These are phyloP conservation scores for Lablab purpureus DNA, from an alignment of 306 rosid species.

Conservation along the genomic window DNA sequence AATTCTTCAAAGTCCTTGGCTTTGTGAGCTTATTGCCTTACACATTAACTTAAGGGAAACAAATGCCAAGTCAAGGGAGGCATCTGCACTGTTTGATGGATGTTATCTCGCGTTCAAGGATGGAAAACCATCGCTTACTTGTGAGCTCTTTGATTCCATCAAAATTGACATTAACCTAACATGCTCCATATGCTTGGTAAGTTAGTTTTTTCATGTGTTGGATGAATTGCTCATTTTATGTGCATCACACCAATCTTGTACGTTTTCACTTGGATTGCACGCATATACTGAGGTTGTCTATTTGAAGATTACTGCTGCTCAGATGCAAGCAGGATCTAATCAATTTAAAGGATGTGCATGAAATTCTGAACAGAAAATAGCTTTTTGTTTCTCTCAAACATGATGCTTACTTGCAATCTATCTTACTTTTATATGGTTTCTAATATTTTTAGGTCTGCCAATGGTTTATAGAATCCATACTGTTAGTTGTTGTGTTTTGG, in stretches of 20 bases:
- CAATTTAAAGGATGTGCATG: not conserved
- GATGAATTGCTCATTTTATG: not conserved
- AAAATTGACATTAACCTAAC: constrained; percentile 81
- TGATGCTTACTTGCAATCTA: not conserved
- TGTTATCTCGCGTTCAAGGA: constrained; percentile 67
- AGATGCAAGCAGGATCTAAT: not conserved
- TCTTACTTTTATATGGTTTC: not conserved
- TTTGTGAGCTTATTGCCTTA: constrained; percentile 88
- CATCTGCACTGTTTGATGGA: constrained; percentile 62
- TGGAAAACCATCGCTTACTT: constrained; percentile 81
- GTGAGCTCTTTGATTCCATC: constrained; percentile 75
- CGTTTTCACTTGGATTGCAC: constrained; percentile 40
- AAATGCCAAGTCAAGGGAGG: constrained; percentile 45
- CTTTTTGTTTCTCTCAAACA: constrained; percentile 22
- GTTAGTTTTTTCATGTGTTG: constrained; percentile 36
- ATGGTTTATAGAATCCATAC: constrained; percentile 16
- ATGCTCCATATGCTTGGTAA: constrained; percentile 94
- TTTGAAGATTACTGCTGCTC: not conserved
- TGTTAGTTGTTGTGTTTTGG: no score
- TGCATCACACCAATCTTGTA: constrained; percentile 3
- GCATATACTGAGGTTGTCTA: not conserved
- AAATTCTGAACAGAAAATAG: not conserved
- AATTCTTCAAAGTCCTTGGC: constrained; percentile 97
- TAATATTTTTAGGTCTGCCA: not conserved
- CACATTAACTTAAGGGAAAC: constrained; percentile 77